Base-by-base conservation (phyloP, 2,329 filamentous ascomycete genomes). In the Xylaria sp. region DNA sequence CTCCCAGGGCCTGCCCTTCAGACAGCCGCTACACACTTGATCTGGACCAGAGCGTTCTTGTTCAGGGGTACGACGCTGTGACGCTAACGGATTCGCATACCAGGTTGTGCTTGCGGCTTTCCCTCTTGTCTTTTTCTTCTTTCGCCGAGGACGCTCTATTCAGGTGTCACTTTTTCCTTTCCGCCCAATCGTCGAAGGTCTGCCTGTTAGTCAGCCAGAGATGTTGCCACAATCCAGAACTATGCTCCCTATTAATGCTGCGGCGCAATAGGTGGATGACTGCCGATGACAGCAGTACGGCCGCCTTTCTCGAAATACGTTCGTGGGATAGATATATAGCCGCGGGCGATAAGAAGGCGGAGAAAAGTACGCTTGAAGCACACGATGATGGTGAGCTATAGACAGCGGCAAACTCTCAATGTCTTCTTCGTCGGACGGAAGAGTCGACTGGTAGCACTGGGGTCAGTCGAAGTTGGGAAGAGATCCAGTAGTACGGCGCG, bases 401-500 rank as follows among this genome's bases (percentile, higher is more conserved):
- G 63, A 67, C 59, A 66, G 66, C 66, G 64, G 66, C 55, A 67
- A 70, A 30, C 4, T 66, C 70, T 71, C 69, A 74, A 68, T 71
- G 70, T 69, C 75, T 72, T 69, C 75, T 72, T 64, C 66, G 79
- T 81, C 71, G 74, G 76, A 81, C 79, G 76, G 76, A 77, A 77
- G 77, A 76, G 75, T 78, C 77, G 76, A 77, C 74, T 71, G 23
- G 78, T 79, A 75, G 77, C 77, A 80, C 78, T 77, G 69, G 23
- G 73, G 70, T 76, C 70, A 76, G 74, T 74, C 74, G 73, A 75
- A 72, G 73, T 75, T 75, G 65, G 73, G 72, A 30, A 30, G 23
- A 72, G 71, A 70, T 72, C 71, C 71, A 73, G 79, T 80, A 70
- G 75, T 76, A 82, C 79, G 71, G 71, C 76, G 79, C 79, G 74